Base-by-base conservation (phyloP, 163 green algal genomes). In the Chlorella variabilis region DNA sequence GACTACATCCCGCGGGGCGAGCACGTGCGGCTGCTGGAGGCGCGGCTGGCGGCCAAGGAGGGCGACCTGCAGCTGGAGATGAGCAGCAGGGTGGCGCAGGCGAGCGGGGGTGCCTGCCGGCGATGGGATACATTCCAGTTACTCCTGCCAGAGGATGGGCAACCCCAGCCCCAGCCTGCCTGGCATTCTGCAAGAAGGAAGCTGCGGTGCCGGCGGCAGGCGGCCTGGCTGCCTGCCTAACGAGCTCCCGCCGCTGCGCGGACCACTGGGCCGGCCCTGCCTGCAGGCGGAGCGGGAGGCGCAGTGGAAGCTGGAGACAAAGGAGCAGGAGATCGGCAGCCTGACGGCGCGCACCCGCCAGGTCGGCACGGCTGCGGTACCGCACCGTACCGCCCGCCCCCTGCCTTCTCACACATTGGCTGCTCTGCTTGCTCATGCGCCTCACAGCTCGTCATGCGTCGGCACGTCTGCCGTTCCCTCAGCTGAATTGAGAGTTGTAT, bases 11-110 rank as follows among this genome's bases (percentile, higher is more conserved):
- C 71, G 0, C 80, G 80, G 13, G 45, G 51, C 3, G 80, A 85
- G 80, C 80, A 85, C 45, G 33, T 85, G 51, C 63, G 80, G n/a
- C n/a, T 85, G 41, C 66, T 85, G 66, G 80, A 85, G 75, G 36
- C 54, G 25, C 68, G 80, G 6, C 66, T 80, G 39, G 70, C 80
- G 8, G 80, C 80, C 29, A 80, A 80, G 58, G 80, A 85, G 20
- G 45, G 51, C 20, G 80, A 85, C 39, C 58, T 80, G 65, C 63
- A 80, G 59, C 41, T 77, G 49, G 77, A 83, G 51, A 29, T 77
- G 27, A 48, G 18, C 51, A 77, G 27, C 49, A 36, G 77, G 4
- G 38, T 77, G 49, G 49, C 63, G 18, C 76, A 82, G 63, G 76
- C 56, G 11, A 39, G 75, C 18, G 23, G 54, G n/a, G n/a, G n/a